A percentile compares a stretch with the other conserved stretches of the same genome.
phyloP scores from a whole-genome alignment of 768 basidiomycete genomes.

The Xerocomellus amylosporus region DNA sequence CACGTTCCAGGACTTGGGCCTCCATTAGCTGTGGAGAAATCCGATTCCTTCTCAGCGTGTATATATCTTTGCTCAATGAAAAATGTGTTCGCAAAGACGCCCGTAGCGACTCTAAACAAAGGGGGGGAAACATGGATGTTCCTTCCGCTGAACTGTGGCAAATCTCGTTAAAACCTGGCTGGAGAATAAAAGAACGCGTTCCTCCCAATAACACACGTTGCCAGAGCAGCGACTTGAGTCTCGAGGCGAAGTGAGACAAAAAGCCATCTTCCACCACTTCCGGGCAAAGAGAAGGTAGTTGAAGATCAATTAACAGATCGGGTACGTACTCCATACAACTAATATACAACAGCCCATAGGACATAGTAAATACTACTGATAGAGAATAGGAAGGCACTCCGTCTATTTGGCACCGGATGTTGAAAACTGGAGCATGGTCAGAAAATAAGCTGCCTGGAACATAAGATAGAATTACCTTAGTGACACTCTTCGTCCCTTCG shows the following conservation, averaged over 20 bases:
- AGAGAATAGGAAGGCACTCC: slow-evolving; percentile 2
- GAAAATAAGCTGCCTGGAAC: not conserved
- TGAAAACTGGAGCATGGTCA: slow-evolving; percentile 36
- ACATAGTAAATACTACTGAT: slow-evolving; percentile 13
- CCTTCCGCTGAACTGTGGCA: too few species aligned
- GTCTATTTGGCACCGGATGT: slow-evolving; percentile 44
- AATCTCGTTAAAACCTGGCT: too few species aligned
- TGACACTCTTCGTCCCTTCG: slow-evolving; percentile 81
- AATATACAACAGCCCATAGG: slow-evolving; percentile 31
- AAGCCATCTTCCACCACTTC: not conserved
- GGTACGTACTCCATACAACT: slow-evolving; percentile 29
- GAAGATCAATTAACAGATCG: slow-evolving; percentile 27
- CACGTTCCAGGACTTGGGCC: not conserved
- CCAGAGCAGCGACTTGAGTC: too few species aligned
- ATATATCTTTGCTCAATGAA: too few species aligned
- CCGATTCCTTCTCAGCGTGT: not conserved
- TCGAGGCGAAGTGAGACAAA: too few species aligned
- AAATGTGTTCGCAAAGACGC: too few species aligned
- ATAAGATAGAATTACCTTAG: slow-evolving; percentile 40
- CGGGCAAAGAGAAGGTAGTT: not conserved
- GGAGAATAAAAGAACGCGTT: too few species aligned
- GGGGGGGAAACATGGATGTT: too few species aligned
- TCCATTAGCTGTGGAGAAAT: not conserved
- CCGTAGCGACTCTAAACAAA: too few species aligned
- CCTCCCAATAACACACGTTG: too few species aligned